These are phyloP conservation scores for Microbotryum silenes-acaulis DNA, from an alignment of 1,284 basidiomycete species.

Conservation along the genomic window DNA sequence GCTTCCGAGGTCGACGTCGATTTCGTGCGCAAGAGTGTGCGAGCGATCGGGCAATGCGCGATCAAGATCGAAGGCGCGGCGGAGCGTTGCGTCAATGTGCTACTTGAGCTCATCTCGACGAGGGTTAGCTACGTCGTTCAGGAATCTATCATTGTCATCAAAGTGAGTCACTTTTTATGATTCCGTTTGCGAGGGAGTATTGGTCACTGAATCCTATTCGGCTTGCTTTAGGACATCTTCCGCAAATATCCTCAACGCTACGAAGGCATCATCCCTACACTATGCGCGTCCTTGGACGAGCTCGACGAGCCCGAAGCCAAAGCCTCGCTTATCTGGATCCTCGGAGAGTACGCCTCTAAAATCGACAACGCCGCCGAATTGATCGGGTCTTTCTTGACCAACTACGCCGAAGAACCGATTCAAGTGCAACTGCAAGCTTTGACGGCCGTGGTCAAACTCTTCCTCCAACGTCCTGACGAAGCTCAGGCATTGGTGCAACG, in stretches of 20 bases:
- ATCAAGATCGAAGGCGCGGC: conserved; percentile 89
- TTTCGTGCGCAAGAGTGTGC: conserved; percentile 88
- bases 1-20: conserved; percentile 97
- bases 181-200: neutral
- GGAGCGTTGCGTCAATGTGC: conserved; percentile 88
- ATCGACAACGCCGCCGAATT: conserved; percentile 95
- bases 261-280: conserved; percentile 89
- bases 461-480: conserved; percentile 85
- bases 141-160: conserved; percentile 97
- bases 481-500: conserved; percentile 84
- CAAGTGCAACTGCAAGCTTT: conserved; percentile 91
- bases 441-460: conserved; percentile 93
- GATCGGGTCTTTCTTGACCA: conserved; percentile 78
- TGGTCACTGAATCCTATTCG: neutral
- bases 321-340: conserved; percentile 96
- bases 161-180: conserved; percentile 49
- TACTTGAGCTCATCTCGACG: conserved; percentile 84
- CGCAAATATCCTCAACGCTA: conserved; percentile 95
- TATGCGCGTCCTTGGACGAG: conserved; percentile 92
- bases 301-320: conserved; percentile 98
- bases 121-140: conserved; percentile 96
- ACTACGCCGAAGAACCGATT: conserved; percentile 88
- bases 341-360: conserved; percentile 94
- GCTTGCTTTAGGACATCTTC: conserved; percentile 75
- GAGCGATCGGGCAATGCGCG: conserved; percentile 91